These are phyloP conservation scores for Aegilops longissima DNA, from an alignment of 176 grass and related monocot genomes.

Conservation along the genomic window DNA sequence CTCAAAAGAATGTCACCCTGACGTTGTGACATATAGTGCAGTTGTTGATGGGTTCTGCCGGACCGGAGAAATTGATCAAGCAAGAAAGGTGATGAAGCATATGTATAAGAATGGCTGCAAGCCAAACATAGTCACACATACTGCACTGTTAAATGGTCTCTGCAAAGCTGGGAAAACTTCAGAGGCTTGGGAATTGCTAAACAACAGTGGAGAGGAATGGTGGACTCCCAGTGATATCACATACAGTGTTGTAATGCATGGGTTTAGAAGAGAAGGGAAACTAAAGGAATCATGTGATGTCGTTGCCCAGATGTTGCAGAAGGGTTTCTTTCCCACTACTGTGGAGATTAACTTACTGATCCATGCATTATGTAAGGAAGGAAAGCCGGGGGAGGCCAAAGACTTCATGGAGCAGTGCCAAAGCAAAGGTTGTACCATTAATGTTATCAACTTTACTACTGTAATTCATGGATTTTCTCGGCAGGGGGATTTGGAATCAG, in stretches of 20 bases:
- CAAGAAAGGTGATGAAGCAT: constrained; percentile 71
- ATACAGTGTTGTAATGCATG: constrained; percentile 92
- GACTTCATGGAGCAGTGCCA: constrained; percentile 91
- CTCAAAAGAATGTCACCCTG: constrained; percentile 65
- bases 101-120: constrained; percentile 81
- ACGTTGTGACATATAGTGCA: constrained; percentile 91
- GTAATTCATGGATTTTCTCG: constrained; percentile 91
- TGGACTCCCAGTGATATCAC: constrained; percentile 84
- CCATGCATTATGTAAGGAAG: constrained; percentile 71
- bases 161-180: constrained; percentile 73
- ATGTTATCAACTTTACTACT: constrained; percentile 96
- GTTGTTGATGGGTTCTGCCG: constrained; percentile 92
- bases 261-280: constrained; percentile 88
- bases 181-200: constrained; percentile 82
- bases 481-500: constrained; percentile 75
- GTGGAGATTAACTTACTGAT: constrained; percentile 89
- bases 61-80: constrained; percentile 79
- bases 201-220: constrained; percentile 84
- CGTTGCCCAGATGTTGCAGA: constrained; percentile 75
- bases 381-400: constrained; percentile 65
- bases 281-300: constrained; percentile 82
- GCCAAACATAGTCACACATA: constrained; percentile 91
- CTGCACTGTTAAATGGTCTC: constrained; percentile 83
- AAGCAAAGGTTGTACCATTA: constrained; percentile 78
- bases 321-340: constrained; percentile 80